Conservation (phyloP, 257 asterid genomes). For the Eustoma russellianum region DNA sequence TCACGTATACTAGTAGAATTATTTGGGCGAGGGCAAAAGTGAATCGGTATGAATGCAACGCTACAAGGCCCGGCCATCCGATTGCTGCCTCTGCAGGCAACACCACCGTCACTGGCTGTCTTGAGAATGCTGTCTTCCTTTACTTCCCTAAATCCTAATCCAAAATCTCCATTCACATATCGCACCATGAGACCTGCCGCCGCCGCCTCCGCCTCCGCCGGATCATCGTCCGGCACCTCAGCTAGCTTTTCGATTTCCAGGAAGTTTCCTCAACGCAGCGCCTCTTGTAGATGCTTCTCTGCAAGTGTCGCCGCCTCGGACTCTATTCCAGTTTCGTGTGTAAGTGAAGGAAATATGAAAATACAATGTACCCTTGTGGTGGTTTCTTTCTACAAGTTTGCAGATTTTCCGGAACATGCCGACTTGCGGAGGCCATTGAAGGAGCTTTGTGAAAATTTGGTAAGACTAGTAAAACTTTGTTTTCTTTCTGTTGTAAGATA, state of each 20-base stretch:
- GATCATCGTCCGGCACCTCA: constrained; percentile 20
- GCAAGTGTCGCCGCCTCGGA: constrained; percentile 12
- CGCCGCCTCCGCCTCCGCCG: too few relatives aligned
- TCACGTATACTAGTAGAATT: too few relatives aligned
- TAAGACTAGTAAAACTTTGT: constrained; percentile 19
- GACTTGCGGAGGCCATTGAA: constrained; percentile 67
- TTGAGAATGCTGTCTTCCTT: constrained; percentile 14
- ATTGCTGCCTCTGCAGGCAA: constrained; percentile 23
- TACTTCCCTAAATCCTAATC: constrained; percentile 28
- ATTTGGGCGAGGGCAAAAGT: too few relatives aligned
- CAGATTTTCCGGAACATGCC: constrained; percentile 69
- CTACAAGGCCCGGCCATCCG: too few relatives aligned
- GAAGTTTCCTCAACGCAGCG: constrained; percentile 14
- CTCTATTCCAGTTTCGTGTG: constrained; percentile 7
- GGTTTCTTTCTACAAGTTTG: constrained; percentile 76
- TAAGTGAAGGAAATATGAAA: constrained; percentile 8
- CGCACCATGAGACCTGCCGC: constrained; percentile 20
- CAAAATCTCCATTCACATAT: constrained; percentile 13
- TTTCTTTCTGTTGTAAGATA: too few relatives aligned
- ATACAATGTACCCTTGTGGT: constrained; percentile 47
- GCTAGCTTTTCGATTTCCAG: constrained; percentile 18
- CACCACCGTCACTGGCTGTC: constrained; percentile 29
- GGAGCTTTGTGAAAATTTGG: constrained; percentile 67
- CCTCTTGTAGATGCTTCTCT: constrained; percentile 21
- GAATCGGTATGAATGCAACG: too few relatives aligned